Conservation (phyloP, 2,329 filamentous ascomycete genomes). For the Exophiala calicioides region DNA sequence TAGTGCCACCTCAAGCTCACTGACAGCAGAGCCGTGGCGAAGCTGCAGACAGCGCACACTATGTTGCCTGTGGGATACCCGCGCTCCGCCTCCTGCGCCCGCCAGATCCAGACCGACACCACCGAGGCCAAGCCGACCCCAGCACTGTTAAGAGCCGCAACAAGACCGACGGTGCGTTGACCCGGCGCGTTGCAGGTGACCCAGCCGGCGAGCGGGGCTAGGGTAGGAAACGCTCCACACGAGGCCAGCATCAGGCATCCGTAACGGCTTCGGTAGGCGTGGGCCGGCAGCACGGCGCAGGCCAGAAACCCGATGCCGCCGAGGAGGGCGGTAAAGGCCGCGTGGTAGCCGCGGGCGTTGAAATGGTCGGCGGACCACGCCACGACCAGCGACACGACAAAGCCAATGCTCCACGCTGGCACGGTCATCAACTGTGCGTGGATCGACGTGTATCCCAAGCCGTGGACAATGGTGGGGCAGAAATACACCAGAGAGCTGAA, state of each 20-base stretch:
- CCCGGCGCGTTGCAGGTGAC: constrained; percentile 65
- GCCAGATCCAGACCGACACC: no score
- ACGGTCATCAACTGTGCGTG: constrained; percentile 66
- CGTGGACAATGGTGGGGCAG: constrained; percentile 65
- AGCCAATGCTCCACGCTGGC: constrained; percentile 63
- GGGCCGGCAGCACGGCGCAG: constrained; percentile 62
- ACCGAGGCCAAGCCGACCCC: no score
- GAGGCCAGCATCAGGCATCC: constrained; percentile 68
- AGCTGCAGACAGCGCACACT: no score
- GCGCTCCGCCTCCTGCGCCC: no score
- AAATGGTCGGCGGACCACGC: constrained; percentile 62
- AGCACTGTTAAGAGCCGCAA: no score
- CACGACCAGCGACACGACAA: constrained; percentile 51
- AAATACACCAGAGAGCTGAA: no score
- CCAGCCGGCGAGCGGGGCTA: constrained; percentile 69
- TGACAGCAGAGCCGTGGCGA: no score
- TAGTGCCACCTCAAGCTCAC: no score
- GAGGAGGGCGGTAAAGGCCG: constrained; percentile 50
- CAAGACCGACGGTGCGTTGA: no score
- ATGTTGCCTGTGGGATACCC: no score
- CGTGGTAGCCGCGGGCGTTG: constrained; percentile 50
- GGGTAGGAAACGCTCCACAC: constrained; percentile 66
- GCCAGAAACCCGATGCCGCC: constrained; percentile 60
- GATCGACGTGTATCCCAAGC: constrained; percentile 55
- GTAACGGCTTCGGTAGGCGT: constrained; percentile 62